phyloP scores from a whole-genome alignment of 129 eudicot species.

The Flaveria robusta region DNA sequence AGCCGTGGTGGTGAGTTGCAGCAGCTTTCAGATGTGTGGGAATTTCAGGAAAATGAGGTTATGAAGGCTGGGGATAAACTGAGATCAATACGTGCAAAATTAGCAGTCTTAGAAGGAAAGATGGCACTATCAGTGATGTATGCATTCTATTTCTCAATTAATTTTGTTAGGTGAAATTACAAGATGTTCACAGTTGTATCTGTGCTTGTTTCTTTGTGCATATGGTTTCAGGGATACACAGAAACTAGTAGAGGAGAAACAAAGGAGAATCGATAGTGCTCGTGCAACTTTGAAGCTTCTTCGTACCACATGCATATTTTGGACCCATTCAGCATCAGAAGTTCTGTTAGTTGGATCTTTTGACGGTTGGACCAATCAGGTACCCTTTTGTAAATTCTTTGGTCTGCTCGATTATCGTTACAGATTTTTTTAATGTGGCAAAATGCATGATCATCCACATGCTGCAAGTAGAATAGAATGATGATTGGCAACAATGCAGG shows the following conservation, averaged over 20 bases:
- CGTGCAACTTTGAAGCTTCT: slow-evolving; percentile 66
- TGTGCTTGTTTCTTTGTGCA: not conserved
- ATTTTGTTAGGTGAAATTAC: not conserved
- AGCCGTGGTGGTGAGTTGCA: slow-evolving; percentile 50
- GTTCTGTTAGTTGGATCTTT: slow-evolving; percentile 78
- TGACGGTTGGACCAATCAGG: slow-evolving; percentile 94
- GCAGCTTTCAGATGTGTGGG: slow-evolving; percentile 78
- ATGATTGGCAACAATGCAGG: slow-evolving; percentile 42
- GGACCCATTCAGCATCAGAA: slow-evolving; percentile 83
- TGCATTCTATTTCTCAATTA: slow-evolving; percentile 22
- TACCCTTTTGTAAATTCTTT: slow-evolving; percentile 11
- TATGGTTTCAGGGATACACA: slow-evolving; percentile 63
- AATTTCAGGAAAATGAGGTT: slow-evolving; percentile 75
- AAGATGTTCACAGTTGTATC: slow-evolving; percentile 7
- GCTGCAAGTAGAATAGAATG: not conserved
- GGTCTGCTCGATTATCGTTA: not conserved
- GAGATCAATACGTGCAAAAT: slow-evolving; percentile 67
- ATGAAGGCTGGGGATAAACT: slow-evolving; percentile 60
- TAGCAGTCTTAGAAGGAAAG: slow-evolving; percentile 82
- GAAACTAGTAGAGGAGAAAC: slow-evolving; percentile 67
- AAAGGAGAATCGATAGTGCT: slow-evolving; percentile 60
- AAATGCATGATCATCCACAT: not conserved
- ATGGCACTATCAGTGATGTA: slow-evolving; percentile 70
- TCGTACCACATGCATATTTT: slow-evolving; percentile 52
- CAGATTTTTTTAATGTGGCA: not conserved